Evolutionary conservation across 2,329 filamentous ascomycete genomes (phyloP), one percentile per base, ranked within the genome.

Genomic region (Colletotrichum plurivorum): DNA sequence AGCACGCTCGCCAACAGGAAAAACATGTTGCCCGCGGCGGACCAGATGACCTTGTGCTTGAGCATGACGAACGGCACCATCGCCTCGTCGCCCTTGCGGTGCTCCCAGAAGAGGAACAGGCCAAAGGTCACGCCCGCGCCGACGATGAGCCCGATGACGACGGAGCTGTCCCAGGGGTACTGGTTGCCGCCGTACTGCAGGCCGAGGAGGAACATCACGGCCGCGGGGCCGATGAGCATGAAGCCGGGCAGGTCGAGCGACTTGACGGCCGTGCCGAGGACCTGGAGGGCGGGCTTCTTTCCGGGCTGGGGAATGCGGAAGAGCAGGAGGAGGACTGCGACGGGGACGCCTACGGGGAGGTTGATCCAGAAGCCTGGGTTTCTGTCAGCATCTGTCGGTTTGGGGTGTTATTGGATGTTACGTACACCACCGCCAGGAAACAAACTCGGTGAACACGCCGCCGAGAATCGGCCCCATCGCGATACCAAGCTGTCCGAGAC

Each of bases 31-130:
- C 82, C 15, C 20, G 80, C 79, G 18, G 80, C 78, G 10, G 81
- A 75, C 76, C 80, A 81, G 25, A 88, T 80, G 36, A 82, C 75
- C 2, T 84, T 79, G 39, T 81, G 78, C 16, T 74, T 76, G 4
- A 87, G 57, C 39, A 89, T 78, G 0, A 82, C 81, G 2, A 81
- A 78, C 0, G 84, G 81, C 5, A 89, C 78, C 80, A 88, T 87
- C 27, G 86, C 85, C 1, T 79, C 75, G 43, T 84, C 83, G 5
- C 84, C 85, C 66, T 75, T 74, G n/a, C 75, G 76, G 63, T 74
- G 75, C 57, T 87, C 82, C 82, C 84, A 86, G 9, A 75, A 48
- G 4, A 79, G 27, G 69, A 83, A 85, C n/a, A 79, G 22, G 3
- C 78, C 51, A 4, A 79, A 72, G 0, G 77, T 75, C 3, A 72